A percentile compares a stretch with the other conserved stretches of the same genome.
These are phyloP conservation scores for Entrophospora sp. DNA, from an alignment of 192 early-diverging fungal species.

Conservation along the genomic window DNA sequence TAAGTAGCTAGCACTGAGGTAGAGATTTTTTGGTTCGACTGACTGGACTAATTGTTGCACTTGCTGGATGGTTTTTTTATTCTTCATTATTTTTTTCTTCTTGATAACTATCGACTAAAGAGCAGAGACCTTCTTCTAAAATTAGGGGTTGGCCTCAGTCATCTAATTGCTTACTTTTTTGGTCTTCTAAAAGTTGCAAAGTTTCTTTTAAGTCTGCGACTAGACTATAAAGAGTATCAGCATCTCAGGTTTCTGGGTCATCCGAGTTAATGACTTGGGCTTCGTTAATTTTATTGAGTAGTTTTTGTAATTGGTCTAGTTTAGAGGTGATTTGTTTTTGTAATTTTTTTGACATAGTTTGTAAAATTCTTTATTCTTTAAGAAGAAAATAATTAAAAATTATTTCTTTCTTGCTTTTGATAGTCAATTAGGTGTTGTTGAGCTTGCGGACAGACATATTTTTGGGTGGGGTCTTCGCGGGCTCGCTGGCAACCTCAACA, in stretches of 20 bases:
- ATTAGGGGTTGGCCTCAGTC: not conserved
- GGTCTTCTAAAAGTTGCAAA: not conserved
- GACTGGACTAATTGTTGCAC: no score
- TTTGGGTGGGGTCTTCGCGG: not conserved
- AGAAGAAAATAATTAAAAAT: no score
- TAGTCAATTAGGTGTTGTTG: not conserved
- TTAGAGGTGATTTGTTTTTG: not conserved
- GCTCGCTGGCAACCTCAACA: conserved; percentile 1
- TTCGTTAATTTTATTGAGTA: not conserved
- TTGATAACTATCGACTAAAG: not conserved
- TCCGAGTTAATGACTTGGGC: not conserved
- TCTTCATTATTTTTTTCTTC: not conserved
- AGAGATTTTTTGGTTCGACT: no score
- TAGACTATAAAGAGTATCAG: not conserved
- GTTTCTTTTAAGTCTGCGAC: not conserved
- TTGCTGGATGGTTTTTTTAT: no score
- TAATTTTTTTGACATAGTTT: not conserved
- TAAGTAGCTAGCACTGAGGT: no score
- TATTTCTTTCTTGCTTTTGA: conserved; percentile 8
- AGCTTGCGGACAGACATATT: not conserved
- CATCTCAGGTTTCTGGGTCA: not conserved
- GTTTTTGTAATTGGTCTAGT: not conserved
- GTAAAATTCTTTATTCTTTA: no score
- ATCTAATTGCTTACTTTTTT: not conserved
- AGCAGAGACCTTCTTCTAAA: not conserved